phyloP scores from a whole-genome alignment of 108 stramenopile species.

The Pelagomonas calceolata region DNA sequence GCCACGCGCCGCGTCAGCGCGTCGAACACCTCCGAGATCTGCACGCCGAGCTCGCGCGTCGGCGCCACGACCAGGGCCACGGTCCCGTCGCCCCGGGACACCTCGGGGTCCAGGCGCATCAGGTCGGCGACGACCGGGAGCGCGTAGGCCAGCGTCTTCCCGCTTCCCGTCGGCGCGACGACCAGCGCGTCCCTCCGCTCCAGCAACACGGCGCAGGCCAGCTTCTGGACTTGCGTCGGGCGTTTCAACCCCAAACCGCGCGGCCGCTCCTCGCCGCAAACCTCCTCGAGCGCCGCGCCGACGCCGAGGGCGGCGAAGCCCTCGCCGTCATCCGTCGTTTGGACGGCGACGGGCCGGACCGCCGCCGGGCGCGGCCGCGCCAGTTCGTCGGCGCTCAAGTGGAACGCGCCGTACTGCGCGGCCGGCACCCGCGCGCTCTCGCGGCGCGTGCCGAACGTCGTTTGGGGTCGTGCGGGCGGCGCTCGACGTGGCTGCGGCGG shows the following conservation, averaged over 20 bases:
- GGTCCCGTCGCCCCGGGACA: constrained; percentile 29
- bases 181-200: not conserved
- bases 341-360: not conserved
- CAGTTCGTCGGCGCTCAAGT: not conserved
- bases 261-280: not conserved
- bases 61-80: constrained; percentile 40
- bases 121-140: not conserved
- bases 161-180: not conserved
- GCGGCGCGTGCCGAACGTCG: not conserved
- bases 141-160: not conserved
- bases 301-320: not conserved
- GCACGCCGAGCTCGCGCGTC: constrained; percentile 46
- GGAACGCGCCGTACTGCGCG: not conserved
- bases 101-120: not conserved
- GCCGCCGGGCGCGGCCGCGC: not conserved
- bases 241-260: not conserved
- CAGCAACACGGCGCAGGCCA: not conserved
- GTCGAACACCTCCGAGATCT: constrained; percentile 25
- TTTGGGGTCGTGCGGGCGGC: too few species aligned
- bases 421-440: not conserved
- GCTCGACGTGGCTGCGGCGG: too few species aligned
- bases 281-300: not conserved
- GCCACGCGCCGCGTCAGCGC: not conserved
- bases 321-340: not conserved
- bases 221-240: not conserved